These are phyloP conservation scores for Schizosaccharomyces versatilis DNA, from an alignment of 1,139 yeast species.

Conservation along the genomic window DNA sequence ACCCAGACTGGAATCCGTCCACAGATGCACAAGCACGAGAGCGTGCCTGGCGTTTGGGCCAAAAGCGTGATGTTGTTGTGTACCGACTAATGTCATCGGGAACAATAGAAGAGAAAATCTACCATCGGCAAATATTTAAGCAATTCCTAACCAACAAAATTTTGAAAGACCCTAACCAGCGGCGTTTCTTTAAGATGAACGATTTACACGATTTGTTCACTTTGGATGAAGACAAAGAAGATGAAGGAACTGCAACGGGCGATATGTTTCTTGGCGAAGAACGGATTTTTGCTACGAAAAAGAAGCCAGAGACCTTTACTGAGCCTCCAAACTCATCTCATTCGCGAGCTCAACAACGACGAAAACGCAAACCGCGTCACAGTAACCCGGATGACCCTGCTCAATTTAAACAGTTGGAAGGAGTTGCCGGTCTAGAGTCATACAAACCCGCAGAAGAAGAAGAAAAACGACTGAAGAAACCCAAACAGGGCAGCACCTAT, in stretches of 20 bases:
- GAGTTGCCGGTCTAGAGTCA: constrained; percentile 25
- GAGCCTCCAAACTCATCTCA: neutral
- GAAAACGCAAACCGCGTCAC: constrained; percentile 16
- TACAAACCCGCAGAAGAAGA: constrained; percentile 14
- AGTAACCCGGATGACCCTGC: constrained; percentile 27
- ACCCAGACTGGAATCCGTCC: constrained; percentile 97
- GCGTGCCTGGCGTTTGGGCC: constrained; percentile 93
- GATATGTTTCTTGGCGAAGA: constrained; percentile 39
- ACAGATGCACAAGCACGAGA: constrained; percentile 94
- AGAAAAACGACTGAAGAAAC: neutral
- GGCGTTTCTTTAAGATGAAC: constrained; percentile 74
- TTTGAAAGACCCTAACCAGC: constrained; percentile 82
- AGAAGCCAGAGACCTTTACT: no score
- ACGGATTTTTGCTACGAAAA: constrained; percentile 13
- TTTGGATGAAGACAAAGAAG: constrained; percentile 44
- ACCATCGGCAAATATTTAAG: constrained; percentile 88
- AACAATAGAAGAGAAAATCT: constrained; percentile 85
- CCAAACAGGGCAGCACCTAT: constrained; percentile 22
- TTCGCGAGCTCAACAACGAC: neutral
- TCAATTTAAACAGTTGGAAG: constrained; percentile 21
- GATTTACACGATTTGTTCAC: constrained; percentile 80
- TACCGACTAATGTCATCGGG: constrained; percentile 87
- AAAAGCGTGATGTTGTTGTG: constrained; percentile 77
- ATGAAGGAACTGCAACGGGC: constrained; percentile 40
- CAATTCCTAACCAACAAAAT: constrained; percentile 85